A percentile compares a stretch with the other conserved stretches of the same genome.
Evolutionary conservation across 805 yeast genomes (phyloP).

Genomic region (Candida insectorum): DNA sequence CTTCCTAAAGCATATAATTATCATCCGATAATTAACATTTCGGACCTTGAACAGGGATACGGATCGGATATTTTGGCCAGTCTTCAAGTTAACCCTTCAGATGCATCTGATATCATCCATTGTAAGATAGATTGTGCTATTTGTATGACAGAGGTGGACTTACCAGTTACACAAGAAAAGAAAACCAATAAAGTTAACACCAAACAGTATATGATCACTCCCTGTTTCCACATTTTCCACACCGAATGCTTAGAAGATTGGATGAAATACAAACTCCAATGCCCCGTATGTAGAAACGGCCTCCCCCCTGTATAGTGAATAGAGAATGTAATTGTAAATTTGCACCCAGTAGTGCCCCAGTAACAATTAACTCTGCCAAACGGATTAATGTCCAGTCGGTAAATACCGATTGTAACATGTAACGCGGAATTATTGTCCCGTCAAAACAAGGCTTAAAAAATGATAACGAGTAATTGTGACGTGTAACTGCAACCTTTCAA

Average conservation of each 20-base stretch:
- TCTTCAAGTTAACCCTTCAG: constrained; percentile 20
- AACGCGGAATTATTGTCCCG: no score
- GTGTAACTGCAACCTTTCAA: no score
- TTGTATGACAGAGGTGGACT: constrained; percentile 77
- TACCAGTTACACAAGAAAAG: constrained; percentile 38
- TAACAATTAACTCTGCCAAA: no score
- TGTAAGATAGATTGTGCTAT: constrained; percentile 78
- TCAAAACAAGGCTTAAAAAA: no score
- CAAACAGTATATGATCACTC: constrained; percentile 76
- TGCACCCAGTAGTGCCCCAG: no score
- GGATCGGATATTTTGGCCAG: constrained; percentile 48
- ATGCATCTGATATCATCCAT: constrained; percentile 25
- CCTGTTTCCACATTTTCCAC: constrained; percentile 89
- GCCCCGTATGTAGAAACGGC: constrained; percentile 87
- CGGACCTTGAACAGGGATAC: constrained; percentile 62
- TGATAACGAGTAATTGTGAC: no score
- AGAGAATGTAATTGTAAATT: no score
- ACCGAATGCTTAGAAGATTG: constrained; percentile 84
- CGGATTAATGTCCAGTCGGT: no score
- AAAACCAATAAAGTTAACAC: constrained; percentile 17
- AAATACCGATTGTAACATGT: no score
- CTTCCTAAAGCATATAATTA: constrained; percentile 84
- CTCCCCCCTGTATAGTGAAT: constrained; percentile 73
- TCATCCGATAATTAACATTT: constrained; percentile 60
- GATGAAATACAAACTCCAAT: constrained; percentile 90